Evolutionary conservation across 1,139 yeast genomes (phyloP).

Genomic region (Hyphopichia wangnamkhiaoensis): DNA sequence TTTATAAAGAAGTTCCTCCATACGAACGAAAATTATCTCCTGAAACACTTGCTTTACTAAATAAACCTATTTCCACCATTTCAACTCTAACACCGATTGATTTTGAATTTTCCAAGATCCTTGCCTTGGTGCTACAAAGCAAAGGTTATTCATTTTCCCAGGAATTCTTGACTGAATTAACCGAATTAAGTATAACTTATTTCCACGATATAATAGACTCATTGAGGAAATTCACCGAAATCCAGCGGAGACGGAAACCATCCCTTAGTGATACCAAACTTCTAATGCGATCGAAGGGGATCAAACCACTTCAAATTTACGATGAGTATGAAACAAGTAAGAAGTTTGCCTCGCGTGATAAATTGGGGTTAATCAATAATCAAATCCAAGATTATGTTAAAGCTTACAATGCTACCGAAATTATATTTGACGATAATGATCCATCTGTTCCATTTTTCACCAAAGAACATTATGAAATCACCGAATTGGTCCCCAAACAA

Average conservation of each 20-base stretch:
- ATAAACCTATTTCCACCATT: slow-evolving; percentile 14
- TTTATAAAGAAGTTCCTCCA: slow-evolving; percentile 4
- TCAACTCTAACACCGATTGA: slow-evolving; percentile 31
- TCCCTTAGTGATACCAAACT: slow-evolving; percentile 58
- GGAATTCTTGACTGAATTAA: slow-evolving; percentile 48
- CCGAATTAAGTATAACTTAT: slow-evolving; percentile 51
- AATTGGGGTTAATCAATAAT: slow-evolving; percentile 8
- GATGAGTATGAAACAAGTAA: slow-evolving; percentile 35
- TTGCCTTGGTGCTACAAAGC: slow-evolving; percentile 38
- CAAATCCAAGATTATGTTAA: slow-evolving; percentile 5
- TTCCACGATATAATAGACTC: slow-evolving; percentile 48
- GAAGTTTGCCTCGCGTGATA: slow-evolving; percentile 9
- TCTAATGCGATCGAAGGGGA: slow-evolving; percentile 45
- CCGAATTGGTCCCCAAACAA: slow-evolving; percentile 56
- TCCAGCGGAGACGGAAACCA: slow-evolving; percentile 70
- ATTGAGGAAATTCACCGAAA: slow-evolving; percentile 55
- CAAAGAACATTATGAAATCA: slow-evolving; percentile 51
- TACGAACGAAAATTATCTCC: slow-evolving; percentile 17
- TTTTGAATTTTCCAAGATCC: slow-evolving; percentile 32
- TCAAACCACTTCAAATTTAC: slow-evolving; percentile 48
- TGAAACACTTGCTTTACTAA: slow-evolving; percentile 12
- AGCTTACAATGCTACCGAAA: slow-evolving; percentile 1
- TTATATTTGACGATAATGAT: slow-evolving; percentile 21
- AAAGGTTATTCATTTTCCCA: slow-evolving; percentile 37
- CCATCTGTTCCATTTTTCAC: slow-evolving; percentile 43